Evolutionary conservation across 2,329 filamentous ascomycete species (phyloP), one percentile per base, ranked within the genome.

Genomic region (Trichoderma harzianum): DNA sequence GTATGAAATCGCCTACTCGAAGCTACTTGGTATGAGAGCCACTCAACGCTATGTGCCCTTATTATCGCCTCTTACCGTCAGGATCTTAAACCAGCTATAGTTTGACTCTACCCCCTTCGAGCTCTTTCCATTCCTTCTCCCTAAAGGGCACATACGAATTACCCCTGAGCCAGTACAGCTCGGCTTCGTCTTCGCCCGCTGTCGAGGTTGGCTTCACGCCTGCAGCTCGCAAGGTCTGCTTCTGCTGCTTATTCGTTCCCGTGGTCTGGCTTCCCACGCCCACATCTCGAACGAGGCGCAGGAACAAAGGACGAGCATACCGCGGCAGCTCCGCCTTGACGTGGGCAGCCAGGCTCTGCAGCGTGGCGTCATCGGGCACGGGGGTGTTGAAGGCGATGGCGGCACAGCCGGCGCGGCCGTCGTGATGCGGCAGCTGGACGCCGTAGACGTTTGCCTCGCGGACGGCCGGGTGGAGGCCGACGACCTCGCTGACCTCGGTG

Each of bases 211-310:
- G 92, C 76, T 93, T 88, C 0, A 95, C 92, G 0, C 94, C 94
- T 74, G 95, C 87, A 2, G 86, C 84, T n/a, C 93, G 85, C 74
- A 97, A 79, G 0, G 84, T 81, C 74, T 92, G 89, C 81, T 97
- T 97, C 82, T 95, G 92, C 83, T 97, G 93, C 85, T 97, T 97
- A 77, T 94, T 92, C 62, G 94, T 97, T 0, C 94, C 93, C 5
- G 94, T 97, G 1, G 89, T 86, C 77, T 92, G 89, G 75, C 89
- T 85, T 1, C 83, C 80, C 55, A 89, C 86, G 3, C 83, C 82
- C 60, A 87, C 81, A 30, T 87, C 86, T 30, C 82, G 84, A 8
- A 91, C 86, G 7, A 94, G 81, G 14, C 94, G 86, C 62, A 97
- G 79, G 81, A 97, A 97, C 1, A 96, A 76, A 0, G 94, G 94